phyloP scores from a whole-genome alignment of 1,284 basidiomycete genomes.

The Austropuccinia psidii region DNA sequence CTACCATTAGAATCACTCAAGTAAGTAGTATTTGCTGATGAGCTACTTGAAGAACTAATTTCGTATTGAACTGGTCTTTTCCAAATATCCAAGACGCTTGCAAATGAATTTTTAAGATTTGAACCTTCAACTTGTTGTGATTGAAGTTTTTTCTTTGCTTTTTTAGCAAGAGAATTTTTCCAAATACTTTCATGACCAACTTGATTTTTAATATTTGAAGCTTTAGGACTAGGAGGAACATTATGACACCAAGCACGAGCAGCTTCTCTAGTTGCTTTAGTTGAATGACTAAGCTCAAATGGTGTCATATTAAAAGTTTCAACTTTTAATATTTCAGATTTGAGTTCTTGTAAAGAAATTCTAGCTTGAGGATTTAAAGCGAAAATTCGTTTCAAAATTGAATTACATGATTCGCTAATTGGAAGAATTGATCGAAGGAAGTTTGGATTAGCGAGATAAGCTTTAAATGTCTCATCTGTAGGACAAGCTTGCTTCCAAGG shows the following conservation, averaged over 20 bases:
- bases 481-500: slow-evolving; percentile 74
- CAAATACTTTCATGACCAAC: no score
- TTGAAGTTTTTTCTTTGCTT: background rate
- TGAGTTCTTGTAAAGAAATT: slow-evolving; percentile 57
- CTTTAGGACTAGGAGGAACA: slow-evolving; percentile 11
- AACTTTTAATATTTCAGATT: slow-evolving; percentile 56
- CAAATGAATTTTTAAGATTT: background rate
- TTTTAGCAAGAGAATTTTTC: slow-evolving; percentile 23
- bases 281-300: slow-evolving; percentile 53
- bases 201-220: no score
- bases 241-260: slow-evolving; percentile 41
- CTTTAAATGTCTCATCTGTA: slow-evolving; percentile 64
- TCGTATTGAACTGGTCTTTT: slow-evolving; percentile 25
- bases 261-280: slow-evolving; percentile 45
- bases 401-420: slow-evolving; percentile 58
- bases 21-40: background rate
- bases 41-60: slow-evolving; percentile 9
- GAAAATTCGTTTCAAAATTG: slow-evolving; percentile 57
- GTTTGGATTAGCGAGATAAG: slow-evolving; percentile 60
- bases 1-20: background rate
- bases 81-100: background rate
- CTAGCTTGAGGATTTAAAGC: slow-evolving; percentile 49
- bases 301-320: slow-evolving; percentile 62
- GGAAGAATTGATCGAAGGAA: slow-evolving; percentile 65
- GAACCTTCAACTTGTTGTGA: background rate